A percentile compares a stretch with the other conserved stretches of the same genome.
Evolutionary conservation across 2,329 filamentous ascomycete species (phyloP).

Genomic region (Curvularia sp.): DNA sequence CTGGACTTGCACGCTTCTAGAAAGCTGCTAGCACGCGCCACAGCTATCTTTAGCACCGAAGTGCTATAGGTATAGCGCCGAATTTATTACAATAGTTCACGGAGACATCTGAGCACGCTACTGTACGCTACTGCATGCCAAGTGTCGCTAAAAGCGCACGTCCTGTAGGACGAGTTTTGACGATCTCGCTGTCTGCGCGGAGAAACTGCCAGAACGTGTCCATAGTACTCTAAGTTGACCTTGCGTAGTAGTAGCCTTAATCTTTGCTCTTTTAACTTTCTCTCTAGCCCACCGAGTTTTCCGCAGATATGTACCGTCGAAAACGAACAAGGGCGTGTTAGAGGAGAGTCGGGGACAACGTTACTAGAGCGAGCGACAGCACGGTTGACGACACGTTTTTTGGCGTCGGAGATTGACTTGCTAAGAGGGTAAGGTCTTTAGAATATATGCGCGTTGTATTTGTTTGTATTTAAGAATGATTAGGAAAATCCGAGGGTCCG

Average conservation of each 20-base stretch:
- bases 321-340: conserved; percentile 16
- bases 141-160: too few species aligned
- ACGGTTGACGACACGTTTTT: background rate
- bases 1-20: background rate
- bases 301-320: conserved; percentile 6
- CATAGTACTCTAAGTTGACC: background rate
- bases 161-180: conserved; percentile 1
- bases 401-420: background rate
- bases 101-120: too few species aligned
- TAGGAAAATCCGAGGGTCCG: background rate
- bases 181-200: background rate
- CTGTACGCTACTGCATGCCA: background rate
- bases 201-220: conserved; percentile 1
- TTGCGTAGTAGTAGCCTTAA: background rate
- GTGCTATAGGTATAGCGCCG: conserved; percentile 2
- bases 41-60: background rate
- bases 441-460: conserved; percentile 5
- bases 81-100: background rate
- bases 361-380: conserved; percentile 3
- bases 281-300: background rate
- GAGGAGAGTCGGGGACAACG: too few species aligned
- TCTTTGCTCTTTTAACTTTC: background rate
- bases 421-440: background rate
- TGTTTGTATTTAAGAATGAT: conserved; percentile 4
- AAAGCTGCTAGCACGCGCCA: conserved; percentile 1